A percentile compares a stretch with the other conserved stretches of the same genome.
Conservation (phyloP, 441 rosid species). For the Dalechampia spathulata region DNA sequence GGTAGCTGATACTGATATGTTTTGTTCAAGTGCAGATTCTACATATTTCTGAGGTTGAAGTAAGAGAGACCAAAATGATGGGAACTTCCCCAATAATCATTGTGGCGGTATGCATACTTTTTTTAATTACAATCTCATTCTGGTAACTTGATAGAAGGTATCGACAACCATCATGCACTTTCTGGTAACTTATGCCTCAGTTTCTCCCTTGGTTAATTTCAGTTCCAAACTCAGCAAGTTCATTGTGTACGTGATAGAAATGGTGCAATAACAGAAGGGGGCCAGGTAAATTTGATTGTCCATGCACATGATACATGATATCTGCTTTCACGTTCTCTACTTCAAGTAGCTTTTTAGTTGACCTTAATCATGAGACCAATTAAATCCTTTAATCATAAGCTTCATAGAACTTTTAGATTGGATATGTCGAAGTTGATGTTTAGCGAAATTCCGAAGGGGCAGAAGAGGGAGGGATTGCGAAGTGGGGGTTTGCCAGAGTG, state of each 20-base stretch:
- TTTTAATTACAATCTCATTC: background rate
- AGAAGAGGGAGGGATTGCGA: too few relatives aligned
- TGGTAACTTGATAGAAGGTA: slow-evolving; percentile 1
- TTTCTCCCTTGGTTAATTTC: slow-evolving; percentile 15
- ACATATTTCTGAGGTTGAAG: slow-evolving; percentile 77
- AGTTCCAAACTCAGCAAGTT: slow-evolving; percentile 90
- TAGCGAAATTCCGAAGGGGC: too few relatives aligned
- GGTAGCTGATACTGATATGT: background rate
- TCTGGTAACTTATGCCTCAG: background rate
- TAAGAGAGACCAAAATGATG: slow-evolving; percentile 89
- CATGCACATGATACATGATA: background rate
- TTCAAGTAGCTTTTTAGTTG: background rate
- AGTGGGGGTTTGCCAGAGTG: too few relatives aligned
- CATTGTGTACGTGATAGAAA: slow-evolving; percentile 61
- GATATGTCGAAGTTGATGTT: too few relatives aligned
- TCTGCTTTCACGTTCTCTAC: background rate
- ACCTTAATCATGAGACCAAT: too few relatives aligned
- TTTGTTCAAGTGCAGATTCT: slow-evolving; percentile 48
- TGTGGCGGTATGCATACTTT: slow-evolving; percentile 41
- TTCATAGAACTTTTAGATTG: too few relatives aligned
- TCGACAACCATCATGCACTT: background rate
- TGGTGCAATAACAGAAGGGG: slow-evolving; percentile 75
- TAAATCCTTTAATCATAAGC: too few relatives aligned
- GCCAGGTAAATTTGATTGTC: slow-evolving; percentile 40
- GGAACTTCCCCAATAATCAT: slow-evolving; percentile 71